Evolutionary conservation across 2,329 filamentous ascomycete species (phyloP).

Genomic region (Bertia moriformis): DNA sequence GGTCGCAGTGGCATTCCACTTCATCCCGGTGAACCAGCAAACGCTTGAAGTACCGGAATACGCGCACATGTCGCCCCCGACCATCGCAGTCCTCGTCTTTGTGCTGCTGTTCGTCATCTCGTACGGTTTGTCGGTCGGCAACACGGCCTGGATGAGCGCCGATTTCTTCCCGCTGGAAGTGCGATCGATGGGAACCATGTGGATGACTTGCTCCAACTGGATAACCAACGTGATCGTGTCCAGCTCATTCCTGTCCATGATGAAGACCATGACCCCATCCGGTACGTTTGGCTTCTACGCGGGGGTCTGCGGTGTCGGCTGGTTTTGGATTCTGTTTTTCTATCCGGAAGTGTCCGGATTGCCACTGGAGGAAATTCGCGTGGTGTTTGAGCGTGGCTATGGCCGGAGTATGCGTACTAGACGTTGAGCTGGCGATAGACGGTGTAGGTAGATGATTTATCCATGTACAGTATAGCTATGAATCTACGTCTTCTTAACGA

Average conservation of each 20-base stretch:
- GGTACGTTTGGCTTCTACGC: conserved; percentile 37
- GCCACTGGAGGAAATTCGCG: conserved; percentile 35
- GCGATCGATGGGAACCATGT: conserved; percentile 29
- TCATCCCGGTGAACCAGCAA: conserved; percentile 26
- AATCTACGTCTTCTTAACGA: too few relatives aligned
- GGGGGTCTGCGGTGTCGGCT: conserved; percentile 29
- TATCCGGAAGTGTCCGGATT: conserved; percentile 39
- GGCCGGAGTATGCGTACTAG: too few relatives aligned
- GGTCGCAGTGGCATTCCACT: conserved; percentile 27
- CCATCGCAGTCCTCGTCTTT: conserved; percentile 20
- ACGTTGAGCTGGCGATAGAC: too few relatives aligned
- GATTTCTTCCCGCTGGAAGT: conserved; percentile 31
- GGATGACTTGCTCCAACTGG: conserved; percentile 30
- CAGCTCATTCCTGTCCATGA: conserved; percentile 29
- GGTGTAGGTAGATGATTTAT: too few relatives aligned
- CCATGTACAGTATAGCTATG: too few relatives aligned
- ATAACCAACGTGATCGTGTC: conserved; percentile 31
- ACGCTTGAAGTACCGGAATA: conserved; percentile 16
- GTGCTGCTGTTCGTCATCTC: conserved; percentile 26
- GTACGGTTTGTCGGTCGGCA: conserved; percentile 27
- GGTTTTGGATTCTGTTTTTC: conserved; percentile 28
- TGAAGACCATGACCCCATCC: conserved; percentile 30
- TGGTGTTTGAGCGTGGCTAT: conserved; percentile 31
- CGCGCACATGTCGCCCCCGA: conserved; percentile 14
- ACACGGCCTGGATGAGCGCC: conserved; percentile 29